phyloP scores from a whole-genome alignment of 2,329 filamentous ascomycete genomes.

The Trichophaea hybrida region DNA sequence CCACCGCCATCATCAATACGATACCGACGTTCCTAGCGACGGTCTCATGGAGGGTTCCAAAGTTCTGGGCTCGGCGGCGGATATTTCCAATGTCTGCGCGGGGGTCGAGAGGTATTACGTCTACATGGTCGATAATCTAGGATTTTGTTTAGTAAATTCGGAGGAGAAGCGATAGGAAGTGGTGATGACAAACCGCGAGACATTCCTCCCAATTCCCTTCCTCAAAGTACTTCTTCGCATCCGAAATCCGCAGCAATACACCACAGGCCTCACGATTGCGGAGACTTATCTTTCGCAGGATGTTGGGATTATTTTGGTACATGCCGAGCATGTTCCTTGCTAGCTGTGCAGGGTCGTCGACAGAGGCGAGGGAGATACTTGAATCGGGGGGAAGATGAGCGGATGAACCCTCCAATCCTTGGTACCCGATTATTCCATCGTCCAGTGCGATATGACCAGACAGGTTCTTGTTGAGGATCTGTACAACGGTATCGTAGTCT shows the following conservation, averaged over 20 bases:
- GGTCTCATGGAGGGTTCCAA: slow-evolving; percentile 61
- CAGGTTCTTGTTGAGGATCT: slow-evolving; percentile 75
- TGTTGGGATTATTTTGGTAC: slow-evolving; percentile 30
- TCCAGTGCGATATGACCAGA: slow-evolving; percentile 79
- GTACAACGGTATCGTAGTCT: slow-evolving; percentile 88
- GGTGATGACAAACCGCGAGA: slow-evolving; percentile 44
- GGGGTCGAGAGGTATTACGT: slow-evolving; percentile 67
- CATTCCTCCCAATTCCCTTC: slow-evolving; percentile 45
- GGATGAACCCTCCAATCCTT: slow-evolving; percentile 38
- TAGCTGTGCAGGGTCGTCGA: slow-evolving; percentile 51
- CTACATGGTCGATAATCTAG: slow-evolving; percentile 57
- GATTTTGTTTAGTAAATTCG: slow-evolving; percentile 17
- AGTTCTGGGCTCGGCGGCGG: slow-evolving; percentile 64
- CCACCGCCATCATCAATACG: slow-evolving; percentile 84
- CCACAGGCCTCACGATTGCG: slow-evolving; percentile 45
- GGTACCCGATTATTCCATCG: slow-evolving; percentile 46
- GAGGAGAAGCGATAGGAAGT: slow-evolving; percentile 12
- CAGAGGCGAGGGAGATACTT: slow-evolving; percentile 47
- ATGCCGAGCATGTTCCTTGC: slow-evolving; percentile 36
- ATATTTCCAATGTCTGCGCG: slow-evolving; percentile 63
- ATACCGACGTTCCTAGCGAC: slow-evolving; percentile 83
- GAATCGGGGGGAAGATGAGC: slow-evolving; percentile 30
- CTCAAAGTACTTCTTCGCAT: slow-evolving; percentile 46
- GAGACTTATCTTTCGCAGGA: slow-evolving; percentile 45
- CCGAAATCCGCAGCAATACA: slow-evolving; percentile 45